Evolutionary conservation across 2,329 filamentous ascomycete species (phyloP).

Genomic region (Aspergillus unguis): DNA sequence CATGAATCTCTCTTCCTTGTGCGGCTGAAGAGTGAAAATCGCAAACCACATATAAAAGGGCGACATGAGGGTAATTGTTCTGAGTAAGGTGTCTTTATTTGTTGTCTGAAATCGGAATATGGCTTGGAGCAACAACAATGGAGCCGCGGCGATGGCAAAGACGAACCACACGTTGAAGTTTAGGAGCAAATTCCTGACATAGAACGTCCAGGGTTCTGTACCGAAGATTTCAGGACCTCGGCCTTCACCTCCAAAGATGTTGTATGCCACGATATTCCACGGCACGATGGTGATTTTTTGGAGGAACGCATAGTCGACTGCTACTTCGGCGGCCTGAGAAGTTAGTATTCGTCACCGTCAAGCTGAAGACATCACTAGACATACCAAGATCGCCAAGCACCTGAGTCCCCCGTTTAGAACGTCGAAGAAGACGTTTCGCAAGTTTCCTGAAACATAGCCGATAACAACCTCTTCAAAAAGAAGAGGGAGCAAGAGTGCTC

Average conservation of each 20-base stretch:
- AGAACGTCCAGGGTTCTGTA: constrained; percentile 95
- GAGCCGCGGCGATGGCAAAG: constrained; percentile 70
- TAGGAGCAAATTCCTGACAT: constrained; percentile 81
- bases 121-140: constrained; percentile 72
- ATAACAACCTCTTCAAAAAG: constrained; percentile 70
- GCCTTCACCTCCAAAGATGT: constrained; percentile 77
- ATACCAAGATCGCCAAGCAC: constrained; percentile 66
- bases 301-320: constrained; percentile 81
- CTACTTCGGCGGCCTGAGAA: constrained; percentile 62
- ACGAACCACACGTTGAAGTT: constrained; percentile 97
- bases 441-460: constrained; percentile 51
- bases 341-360: constrained; percentile 23
- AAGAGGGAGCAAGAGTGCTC: constrained; percentile 76
- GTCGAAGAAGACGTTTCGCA: constrained; percentile 59
- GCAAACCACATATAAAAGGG: constrained; percentile 94
- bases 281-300: constrained; percentile 72
- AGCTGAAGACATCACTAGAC: constrained; percentile 27
- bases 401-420: constrained; percentile 65
- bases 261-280: constrained; percentile 94
- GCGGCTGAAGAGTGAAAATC: constrained; percentile 88
- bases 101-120: constrained; percentile 58
- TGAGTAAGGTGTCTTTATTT: constrained; percentile 66
- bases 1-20: constrained; percentile 99
- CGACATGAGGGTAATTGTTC: constrained; percentile 71
- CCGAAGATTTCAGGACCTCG: constrained; percentile 88